phyloP scores from a whole-genome alignment of 108 stramenopile species.

The Craspedostauros australis region DNA sequence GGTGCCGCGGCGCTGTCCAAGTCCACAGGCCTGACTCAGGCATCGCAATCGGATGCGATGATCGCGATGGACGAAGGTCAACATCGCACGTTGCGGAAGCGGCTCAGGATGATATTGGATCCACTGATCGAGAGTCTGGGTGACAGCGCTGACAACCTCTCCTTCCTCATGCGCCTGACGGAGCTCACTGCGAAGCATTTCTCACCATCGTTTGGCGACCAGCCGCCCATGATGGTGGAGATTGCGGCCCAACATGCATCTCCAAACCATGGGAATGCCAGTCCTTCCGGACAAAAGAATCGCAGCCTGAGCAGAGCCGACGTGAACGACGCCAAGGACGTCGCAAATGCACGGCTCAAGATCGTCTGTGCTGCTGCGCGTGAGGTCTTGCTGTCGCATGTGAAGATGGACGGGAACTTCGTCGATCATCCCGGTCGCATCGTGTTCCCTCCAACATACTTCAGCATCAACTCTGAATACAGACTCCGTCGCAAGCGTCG shows the following conservation, averaged over 20 bases:
- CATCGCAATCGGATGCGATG: too few species aligned
- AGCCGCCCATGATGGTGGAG: too few species aligned
- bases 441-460: slow-evolving; percentile 59
- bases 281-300: slow-evolving; percentile 9
- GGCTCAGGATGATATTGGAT: slow-evolving; percentile 81
- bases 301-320: too few species aligned
- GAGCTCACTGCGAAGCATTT: slow-evolving; percentile 52
- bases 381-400: slow-evolving; percentile 68
- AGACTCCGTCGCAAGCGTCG: too few species aligned
- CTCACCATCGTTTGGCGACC: too few species aligned
- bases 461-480: too few species aligned
- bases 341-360: slow-evolving; percentile 42
- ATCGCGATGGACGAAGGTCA: slow-evolving; percentile 23
- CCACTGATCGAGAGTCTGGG: slow-evolving; percentile 78
- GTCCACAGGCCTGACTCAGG: too few species aligned
- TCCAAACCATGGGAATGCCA: slow-evolving; percentile 13
- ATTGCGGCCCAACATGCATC: slow-evolving; percentile 12
- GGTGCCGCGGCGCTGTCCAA: slow-evolving; percentile 5
- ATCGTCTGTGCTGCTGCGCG: slow-evolving; percentile 56
- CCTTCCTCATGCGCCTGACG: slow-evolving; percentile 77
- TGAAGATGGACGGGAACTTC: slow-evolving; percentile 83
- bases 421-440: slow-evolving; percentile 68
- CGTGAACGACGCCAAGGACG: slow-evolving; percentile 10
- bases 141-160: slow-evolving; percentile 81
- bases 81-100: slow-evolving; percentile 53